A percentile compares a stretch with the other conserved stretches of the same genome.
Evolutionary conservation across 1,139 yeast species (phyloP).

Genomic region (Zygosaccharomyces sapae): DNA sequence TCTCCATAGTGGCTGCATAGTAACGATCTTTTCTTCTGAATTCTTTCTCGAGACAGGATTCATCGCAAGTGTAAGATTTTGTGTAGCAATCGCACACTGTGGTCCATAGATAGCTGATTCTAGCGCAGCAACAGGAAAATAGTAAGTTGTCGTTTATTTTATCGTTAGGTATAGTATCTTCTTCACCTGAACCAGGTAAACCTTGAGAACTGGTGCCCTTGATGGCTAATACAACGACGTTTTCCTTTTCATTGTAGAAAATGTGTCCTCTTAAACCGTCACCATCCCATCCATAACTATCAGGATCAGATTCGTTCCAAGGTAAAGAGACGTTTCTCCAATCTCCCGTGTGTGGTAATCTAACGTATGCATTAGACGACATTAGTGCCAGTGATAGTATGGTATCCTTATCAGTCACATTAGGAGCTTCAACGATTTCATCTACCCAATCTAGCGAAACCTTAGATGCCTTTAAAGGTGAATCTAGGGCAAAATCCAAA

Average conservation of each 20-base stretch:
- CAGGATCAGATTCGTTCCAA: slow-evolving; percentile 43
- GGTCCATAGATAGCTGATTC: slow-evolving; percentile 87
- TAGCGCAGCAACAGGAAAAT: slow-evolving; percentile 95
- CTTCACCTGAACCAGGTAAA: slow-evolving; percentile 66
- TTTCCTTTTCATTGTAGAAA: slow-evolving; percentile 61
- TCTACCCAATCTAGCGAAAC: slow-evolving; percentile 52
- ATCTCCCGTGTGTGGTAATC: slow-evolving; percentile 69
- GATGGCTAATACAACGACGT: slow-evolving; percentile 71
- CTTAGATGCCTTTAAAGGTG: slow-evolving; percentile 42
- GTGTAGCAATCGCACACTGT: slow-evolving; percentile 94
- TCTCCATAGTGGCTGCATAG: slow-evolving; percentile 73
- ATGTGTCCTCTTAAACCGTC: slow-evolving; percentile 89
- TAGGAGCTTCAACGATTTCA: slow-evolving; percentile 56
- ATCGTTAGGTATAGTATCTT: slow-evolving; percentile 75
- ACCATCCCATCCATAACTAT: slow-evolving; percentile 80
- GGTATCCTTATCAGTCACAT: slow-evolving; percentile 69
- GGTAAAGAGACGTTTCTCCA: slow-evolving; percentile 79
- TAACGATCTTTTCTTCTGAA: slow-evolving; percentile 71
- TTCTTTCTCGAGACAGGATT: slow-evolving; percentile 77
- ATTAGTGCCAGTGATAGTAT: slow-evolving; percentile 73
- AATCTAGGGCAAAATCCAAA: slow-evolving; percentile 53
- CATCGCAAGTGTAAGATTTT: slow-evolving; percentile 82
- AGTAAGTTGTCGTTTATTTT: slow-evolving; percentile 81
- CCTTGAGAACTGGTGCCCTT: slow-evolving; percentile 94
- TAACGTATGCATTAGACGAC: slow-evolving; percentile 89